Base-by-base conservation (phyloP, 805 yeast genomes). In the Starmera pachycereana region DNA sequence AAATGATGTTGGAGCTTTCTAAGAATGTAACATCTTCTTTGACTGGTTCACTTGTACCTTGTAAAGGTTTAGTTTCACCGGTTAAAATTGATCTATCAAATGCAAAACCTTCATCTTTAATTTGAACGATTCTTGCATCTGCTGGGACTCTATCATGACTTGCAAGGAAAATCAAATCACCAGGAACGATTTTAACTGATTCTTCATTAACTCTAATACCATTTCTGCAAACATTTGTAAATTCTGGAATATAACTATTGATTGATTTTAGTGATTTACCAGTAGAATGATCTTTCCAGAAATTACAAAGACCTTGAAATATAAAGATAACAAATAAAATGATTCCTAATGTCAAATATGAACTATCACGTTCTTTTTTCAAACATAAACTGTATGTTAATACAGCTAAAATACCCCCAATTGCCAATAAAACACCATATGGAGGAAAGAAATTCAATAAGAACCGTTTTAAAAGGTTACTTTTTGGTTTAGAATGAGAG, bases 261-360 rank as follows among this genome's bases (percentile, higher is more conserved):
- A 71, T 71, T 4, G 75, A 68, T 30, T 62, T 64, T 74, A 71
- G 68, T 36, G 69, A 72, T 37, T 62, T 60, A 7, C 72, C 63
- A 32, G 71, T 61, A 6, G 72, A 66, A 50, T 54, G 69, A 46
- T 71, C 76, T 45, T 71, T 75, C 50, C 61, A 58, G 40, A 66
- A 68, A 49, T 68, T 67, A 52, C 70, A 66, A 7, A 44, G 40
- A 3, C 72, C 74, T 51, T 68, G 74, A 5, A 65, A 41, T 12
- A 64, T 18, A 42, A 70, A 66, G 8, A 69, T 68, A 12, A 56
- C 47, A 12, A 69, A 51, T 29, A 70, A 52, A 12, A 69, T 57
- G 35, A 66, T 52, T 33, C 72, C 74, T 32, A 69, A 58, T 16
- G 61, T 64, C 40, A 71, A 53, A 49, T 71, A 70, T 2, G 74